phyloP scores from a whole-genome alignment of 208 protist species.

The Leishmania tropica region DNA sequence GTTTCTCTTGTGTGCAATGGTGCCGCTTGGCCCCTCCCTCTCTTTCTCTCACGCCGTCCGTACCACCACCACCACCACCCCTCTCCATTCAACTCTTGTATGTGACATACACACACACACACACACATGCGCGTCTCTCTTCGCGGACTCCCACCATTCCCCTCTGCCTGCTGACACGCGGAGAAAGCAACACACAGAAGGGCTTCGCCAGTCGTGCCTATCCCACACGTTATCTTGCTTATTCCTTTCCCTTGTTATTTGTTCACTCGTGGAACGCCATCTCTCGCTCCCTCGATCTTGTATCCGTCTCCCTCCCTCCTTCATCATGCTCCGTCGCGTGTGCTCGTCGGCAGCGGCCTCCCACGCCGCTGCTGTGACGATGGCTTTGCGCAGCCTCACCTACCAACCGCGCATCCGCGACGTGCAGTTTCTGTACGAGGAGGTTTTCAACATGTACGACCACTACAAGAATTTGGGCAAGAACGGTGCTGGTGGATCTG shows the following conservation, averaged over 20 bases:
- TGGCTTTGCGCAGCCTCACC: slow-evolving; percentile 37
- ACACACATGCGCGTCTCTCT: background rate
- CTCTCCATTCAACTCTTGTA: too few species aligned
- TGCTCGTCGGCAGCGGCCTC: slow-evolving; percentile 9
- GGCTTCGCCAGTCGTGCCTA: background rate
- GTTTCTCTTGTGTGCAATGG: background rate
- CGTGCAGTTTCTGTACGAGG: slow-evolving; percentile 77
- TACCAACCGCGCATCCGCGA: slow-evolving; percentile 61
- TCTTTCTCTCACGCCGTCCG: too few species aligned
- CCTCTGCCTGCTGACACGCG: background rate
- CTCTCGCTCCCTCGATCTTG: background rate
- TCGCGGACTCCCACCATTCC: background rate
- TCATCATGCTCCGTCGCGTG: slow-evolving; percentile 52
- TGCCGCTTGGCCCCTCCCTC: background rate
- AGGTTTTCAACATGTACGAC: slow-evolving; percentile 81
- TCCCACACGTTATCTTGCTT: background rate
- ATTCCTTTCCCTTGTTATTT: background rate
- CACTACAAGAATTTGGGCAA: slow-evolving; percentile 76
- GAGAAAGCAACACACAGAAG: background rate
- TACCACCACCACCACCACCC: background rate
- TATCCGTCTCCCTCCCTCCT: background rate
- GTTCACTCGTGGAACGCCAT: background rate
- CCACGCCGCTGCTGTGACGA: slow-evolving; percentile 4
- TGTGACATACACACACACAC: background rate
- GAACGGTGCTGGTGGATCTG: slow-evolving; percentile 18